phyloP scores from a whole-genome alignment of 2,329 filamentous ascomycete genomes.

The Xylariaceae sp. region DNA sequence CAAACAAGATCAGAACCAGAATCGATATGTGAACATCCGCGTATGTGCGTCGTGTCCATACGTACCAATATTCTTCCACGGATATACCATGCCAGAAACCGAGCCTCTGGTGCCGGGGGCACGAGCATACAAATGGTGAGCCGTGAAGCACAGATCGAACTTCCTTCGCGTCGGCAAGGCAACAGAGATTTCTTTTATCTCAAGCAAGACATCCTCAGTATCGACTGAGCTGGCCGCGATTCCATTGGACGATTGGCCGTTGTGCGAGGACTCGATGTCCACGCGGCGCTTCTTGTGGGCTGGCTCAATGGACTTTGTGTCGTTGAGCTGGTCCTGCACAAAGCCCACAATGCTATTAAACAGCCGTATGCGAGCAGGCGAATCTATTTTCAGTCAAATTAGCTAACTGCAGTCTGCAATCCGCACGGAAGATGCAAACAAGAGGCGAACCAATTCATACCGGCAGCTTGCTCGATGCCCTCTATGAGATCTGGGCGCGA shows the following conservation, averaged over 20 bases:
- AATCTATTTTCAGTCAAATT: slow-evolving; percentile 37
- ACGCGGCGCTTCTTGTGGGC: slow-evolving; percentile 50
- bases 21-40: neutral
- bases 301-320: slow-evolving; percentile 35
- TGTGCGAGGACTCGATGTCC: slow-evolving; percentile 37
- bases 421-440: no score
- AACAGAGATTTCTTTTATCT: slow-evolving; percentile 62
- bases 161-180: slow-evolving; percentile 64
- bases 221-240: slow-evolving; percentile 26
- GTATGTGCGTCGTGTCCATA: neutral
- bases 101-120: slow-evolving; percentile 47
- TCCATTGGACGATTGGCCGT: slow-evolving; percentile 24
- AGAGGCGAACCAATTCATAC: slow-evolving; percentile 33
- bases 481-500: slow-evolving; percentile 52
- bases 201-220: slow-evolving; percentile 49
- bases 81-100: slow-evolving; percentile 50
- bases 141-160: slow-evolving; percentile 59
- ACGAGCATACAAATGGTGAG: slow-evolving; percentile 53
- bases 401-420: neutral
- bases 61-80: slow-evolving; percentile 58
- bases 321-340: slow-evolving; percentile 41
- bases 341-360: slow-evolving; percentile 54
- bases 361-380: slow-evolving; percentile 44
- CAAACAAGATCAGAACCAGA: slow-evolving; percentile 1
- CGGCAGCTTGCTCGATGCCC: slow-evolving; percentile 48